phyloP scores from a whole-genome alignment of 2,329 filamentous ascomycete species.

The Didymella keratinophila region DNA sequence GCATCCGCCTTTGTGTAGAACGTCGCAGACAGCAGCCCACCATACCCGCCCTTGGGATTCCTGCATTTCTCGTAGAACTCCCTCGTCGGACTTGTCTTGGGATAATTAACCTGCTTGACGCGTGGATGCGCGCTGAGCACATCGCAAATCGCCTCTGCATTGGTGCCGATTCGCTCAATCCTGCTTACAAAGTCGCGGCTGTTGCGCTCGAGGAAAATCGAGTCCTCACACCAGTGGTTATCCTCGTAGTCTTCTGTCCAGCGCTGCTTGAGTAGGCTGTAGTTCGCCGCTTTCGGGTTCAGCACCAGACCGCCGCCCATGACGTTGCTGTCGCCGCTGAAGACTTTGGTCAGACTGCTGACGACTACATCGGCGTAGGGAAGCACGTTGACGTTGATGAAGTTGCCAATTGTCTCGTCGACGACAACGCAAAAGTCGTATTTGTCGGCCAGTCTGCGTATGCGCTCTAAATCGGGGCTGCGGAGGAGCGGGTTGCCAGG shows the following conservation, averaged over 20 bases:
- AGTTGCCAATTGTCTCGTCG: slow-evolving; percentile 96
- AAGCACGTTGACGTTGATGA: slow-evolving; percentile 93
- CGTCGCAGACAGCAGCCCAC: slow-evolving; percentile 84
- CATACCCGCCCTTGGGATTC: slow-evolving; percentile 80
- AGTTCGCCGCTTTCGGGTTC: slow-evolving; percentile 74
- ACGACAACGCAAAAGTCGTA: slow-evolving; percentile 91
- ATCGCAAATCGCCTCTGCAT: slow-evolving; percentile 83
- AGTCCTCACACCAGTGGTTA: slow-evolving; percentile 93
- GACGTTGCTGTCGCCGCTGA: slow-evolving; percentile 96
- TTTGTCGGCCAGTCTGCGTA: slow-evolving; percentile 77
- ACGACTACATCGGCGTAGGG: slow-evolving; percentile 90
- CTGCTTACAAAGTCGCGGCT: slow-evolving; percentile 88
- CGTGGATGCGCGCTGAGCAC: slow-evolving; percentile 68
- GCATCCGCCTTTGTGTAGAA: slow-evolving; percentile 77
- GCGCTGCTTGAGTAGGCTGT: slow-evolving; percentile 71
- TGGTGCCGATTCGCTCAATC: slow-evolving; percentile 83
- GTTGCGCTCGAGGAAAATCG: slow-evolving; percentile 94
- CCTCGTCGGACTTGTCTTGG: slow-evolving; percentile 75
- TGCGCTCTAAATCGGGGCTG: slow-evolving; percentile 83
- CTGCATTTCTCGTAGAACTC: slow-evolving; percentile 80
- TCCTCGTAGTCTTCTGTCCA: slow-evolving; percentile 78
- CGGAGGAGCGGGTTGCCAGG: slow-evolving; percentile 89
- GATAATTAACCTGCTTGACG: slow-evolving; percentile 86
- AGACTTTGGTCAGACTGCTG: slow-evolving; percentile 94
- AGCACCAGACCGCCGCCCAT: slow-evolving; percentile 84